Evolutionary conservation across 2,329 filamentous ascomycete species (phyloP).

Genomic region (Macrophomina tecta): DNA sequence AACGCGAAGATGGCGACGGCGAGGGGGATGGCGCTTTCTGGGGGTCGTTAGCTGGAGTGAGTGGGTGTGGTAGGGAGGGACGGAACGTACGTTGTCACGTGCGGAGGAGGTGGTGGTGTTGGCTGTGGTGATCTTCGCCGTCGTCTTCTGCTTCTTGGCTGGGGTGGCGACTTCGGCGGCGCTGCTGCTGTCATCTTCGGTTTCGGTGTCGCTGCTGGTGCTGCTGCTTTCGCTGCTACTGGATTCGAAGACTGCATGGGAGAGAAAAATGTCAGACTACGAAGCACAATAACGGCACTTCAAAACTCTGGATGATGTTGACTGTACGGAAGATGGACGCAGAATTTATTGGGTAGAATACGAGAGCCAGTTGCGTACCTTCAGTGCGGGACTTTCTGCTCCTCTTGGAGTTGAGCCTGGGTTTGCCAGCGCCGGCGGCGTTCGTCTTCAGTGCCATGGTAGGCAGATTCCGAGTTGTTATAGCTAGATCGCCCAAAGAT

Average conservation of each 20-base stretch:
- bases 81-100: neutral
- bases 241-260: conserved; percentile 8
- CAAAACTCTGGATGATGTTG: too few species aligned
- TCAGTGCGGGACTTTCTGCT: conserved; percentile 22
- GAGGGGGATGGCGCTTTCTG: neutral
- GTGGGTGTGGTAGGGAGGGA: neutral
- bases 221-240: conserved; percentile 9
- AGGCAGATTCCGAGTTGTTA: neutral
- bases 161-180: neutral
- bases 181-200: neutral
- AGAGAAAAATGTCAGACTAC: neutral
- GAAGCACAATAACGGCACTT: too few species aligned
- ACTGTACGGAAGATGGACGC: too few species aligned
- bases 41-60: neutral
- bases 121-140: neutral
- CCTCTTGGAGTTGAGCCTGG: conserved; percentile 5
- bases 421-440: neutral
- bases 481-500: too few species aligned
- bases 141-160: conserved; percentile 18
- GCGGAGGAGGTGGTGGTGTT: neutral
- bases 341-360: neutral
- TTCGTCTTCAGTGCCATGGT: conserved; percentile 3
- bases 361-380: neutral
- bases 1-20: neutral
- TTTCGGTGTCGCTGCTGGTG: conserved; percentile 10